Percentiles rank a stretch among this genome's conserved stretches.
phyloP scores from a whole-genome alignment of 1,139 yeast genomes.

The Hansenula lynferdii region DNA sequence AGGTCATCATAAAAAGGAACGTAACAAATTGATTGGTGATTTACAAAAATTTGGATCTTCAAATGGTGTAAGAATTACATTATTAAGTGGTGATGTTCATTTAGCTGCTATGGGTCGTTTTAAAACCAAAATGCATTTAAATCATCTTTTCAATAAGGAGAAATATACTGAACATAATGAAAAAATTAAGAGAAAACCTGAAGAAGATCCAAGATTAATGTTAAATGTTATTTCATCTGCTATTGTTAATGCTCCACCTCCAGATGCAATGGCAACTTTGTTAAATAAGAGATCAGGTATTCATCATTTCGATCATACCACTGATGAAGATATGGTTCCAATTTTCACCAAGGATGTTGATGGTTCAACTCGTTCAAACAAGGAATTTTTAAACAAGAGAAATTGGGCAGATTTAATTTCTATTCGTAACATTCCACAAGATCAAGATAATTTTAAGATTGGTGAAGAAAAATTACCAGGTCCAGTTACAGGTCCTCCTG shows the following conservation, averaged over 20 bases:
- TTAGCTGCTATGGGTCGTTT: slow-evolving; percentile 80
- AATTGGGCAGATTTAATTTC: slow-evolving; percentile 64
- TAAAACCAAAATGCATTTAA: slow-evolving; percentile 51
- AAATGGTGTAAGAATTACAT: slow-evolving; percentile 69
- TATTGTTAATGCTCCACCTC: slow-evolving; percentile 90
- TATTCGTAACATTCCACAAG: slow-evolving; percentile 27
- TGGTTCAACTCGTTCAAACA: slow-evolving; percentile 48
- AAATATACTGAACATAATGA: slow-evolving; percentile 33
- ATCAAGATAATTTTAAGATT: slow-evolving; percentile 19
- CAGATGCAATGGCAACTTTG: slow-evolving; percentile 74
- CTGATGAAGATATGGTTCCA: slow-evolving; percentile 80
- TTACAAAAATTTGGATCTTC: slow-evolving; percentile 60
- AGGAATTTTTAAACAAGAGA: slow-evolving; percentile 68
- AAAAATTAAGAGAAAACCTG: slow-evolving; percentile 45
- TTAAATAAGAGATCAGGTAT: slow-evolving; percentile 59
- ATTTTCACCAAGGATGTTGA: slow-evolving; percentile 61
- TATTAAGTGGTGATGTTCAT: slow-evolving; percentile 92
- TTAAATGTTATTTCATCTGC: slow-evolving; percentile 87
- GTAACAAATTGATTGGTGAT: slow-evolving; percentile 55
- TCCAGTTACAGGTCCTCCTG: slow-evolving; percentile 8
- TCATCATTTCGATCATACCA: slow-evolving; percentile 58
- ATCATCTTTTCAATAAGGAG: slow-evolving; percentile 30
- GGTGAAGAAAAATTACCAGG: slow-evolving; percentile 30
- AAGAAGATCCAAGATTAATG: slow-evolving; percentile 69
- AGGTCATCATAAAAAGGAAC: slow-evolving; percentile 70